Conservation (phyloP, 306 rosid species). For the Geum urbanum region DNA sequence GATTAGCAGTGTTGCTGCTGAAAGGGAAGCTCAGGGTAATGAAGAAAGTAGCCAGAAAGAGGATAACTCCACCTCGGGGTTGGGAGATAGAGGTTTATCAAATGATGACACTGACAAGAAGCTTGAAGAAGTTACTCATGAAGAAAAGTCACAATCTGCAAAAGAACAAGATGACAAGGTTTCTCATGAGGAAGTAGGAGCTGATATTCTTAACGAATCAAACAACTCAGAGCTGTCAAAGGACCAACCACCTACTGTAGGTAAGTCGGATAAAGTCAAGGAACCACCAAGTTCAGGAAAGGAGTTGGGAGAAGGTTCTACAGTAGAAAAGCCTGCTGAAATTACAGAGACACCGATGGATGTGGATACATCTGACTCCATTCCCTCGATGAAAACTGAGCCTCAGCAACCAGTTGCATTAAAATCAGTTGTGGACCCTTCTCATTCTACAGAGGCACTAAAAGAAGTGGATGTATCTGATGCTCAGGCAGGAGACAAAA, state of each 20-base stretch:
- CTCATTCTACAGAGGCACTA: constrained; percentile 33
- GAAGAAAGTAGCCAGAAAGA: constrained; percentile 33
- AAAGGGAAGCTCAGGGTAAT: constrained; percentile 38
- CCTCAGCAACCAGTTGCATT: constrained; percentile 35
- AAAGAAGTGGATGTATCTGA: constrained; percentile 34
- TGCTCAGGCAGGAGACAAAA: constrained; percentile 25
- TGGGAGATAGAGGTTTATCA: constrained; percentile 39
- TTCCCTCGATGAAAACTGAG: constrained; percentile 40
- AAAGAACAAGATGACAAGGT: constrained; percentile 34
- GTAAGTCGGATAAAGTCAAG: constrained; percentile 36
- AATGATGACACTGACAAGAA: constrained; percentile 28
- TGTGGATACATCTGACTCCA: constrained; percentile 36
- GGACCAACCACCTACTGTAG: constrained; percentile 38
- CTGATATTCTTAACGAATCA: constrained; percentile 35
- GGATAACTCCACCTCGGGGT: constrained; percentile 25
- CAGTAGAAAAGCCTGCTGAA: constrained; percentile 40
- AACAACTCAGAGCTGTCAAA: constrained; percentile 37
- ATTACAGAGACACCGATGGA: constrained; percentile 34
- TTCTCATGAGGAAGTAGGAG: constrained; percentile 30
- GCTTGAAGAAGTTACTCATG: constrained; percentile 36
- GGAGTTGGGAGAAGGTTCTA: constrained; percentile 35
- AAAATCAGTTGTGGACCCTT: constrained; percentile 31
- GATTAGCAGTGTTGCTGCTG: constrained; percentile 37
- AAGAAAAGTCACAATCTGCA: constrained; percentile 37
- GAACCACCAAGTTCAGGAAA: constrained; percentile 39